Evolutionary conservation across 306 rosid species (phyloP).

Genomic region (Alnus glutinosa): DNA sequence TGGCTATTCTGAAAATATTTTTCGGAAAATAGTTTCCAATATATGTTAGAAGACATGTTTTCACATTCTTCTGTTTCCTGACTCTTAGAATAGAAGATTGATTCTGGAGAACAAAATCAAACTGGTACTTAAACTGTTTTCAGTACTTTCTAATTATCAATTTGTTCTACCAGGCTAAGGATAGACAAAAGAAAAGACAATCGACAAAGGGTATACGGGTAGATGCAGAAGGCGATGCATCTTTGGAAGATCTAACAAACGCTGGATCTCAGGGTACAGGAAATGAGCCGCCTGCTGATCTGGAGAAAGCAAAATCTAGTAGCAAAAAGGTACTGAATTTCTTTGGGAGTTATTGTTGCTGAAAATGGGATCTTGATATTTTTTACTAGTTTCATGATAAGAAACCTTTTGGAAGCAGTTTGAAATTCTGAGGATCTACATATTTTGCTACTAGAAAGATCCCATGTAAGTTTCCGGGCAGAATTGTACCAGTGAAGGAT

Average conservation of each 20-base stretch:
- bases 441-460: neutral
- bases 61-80: neutral
- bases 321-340: conserved; percentile 67
- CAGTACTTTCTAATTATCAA: conserved; percentile 17
- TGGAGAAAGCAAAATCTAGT: conserved; percentile 63
- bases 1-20: neutral
- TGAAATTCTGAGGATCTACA: neutral
- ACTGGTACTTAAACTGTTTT: conserved; percentile 17
- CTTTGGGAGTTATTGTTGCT: neutral
- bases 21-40: neutral
- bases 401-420: neutral
- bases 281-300: conserved; percentile 50
- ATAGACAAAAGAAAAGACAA: conserved; percentile 81
- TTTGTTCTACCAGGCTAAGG: conserved; percentile 61
- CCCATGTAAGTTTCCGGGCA: neutral
- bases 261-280: conserved; percentile 53
- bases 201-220: conserved; percentile 66
- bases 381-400: neutral
- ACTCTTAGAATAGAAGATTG: neutral
- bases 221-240: conserved; percentile 93
- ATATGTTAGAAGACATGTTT: neutral
- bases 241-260: conserved; percentile 71
- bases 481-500: no score
- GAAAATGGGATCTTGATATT: neutral
- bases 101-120: neutral